Percentiles rank a stretch among this genome's conserved stretches.
phyloP scores from a whole-genome alignment of 768 basidiomycete genomes.

The Daedalea quercina region DNA sequence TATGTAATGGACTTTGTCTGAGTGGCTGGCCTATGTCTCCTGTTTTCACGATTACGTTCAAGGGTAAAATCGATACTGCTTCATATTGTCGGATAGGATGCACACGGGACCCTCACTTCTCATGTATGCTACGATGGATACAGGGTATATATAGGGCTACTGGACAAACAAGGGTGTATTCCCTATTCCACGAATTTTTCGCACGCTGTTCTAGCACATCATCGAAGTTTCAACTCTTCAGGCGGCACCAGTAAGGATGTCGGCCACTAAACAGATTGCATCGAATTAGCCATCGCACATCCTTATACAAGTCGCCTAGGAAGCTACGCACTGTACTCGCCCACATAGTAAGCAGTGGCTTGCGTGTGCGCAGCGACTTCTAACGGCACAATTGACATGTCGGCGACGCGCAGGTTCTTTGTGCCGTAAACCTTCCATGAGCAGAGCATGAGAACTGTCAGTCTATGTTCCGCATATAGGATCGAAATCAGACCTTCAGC shows the following conservation, averaged over 20 bases:
- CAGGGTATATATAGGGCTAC: too few relatives aligned
- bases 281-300: not conserved
- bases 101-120: too few relatives aligned
- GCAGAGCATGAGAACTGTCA: too few relatives aligned
- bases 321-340: constrained; percentile 1
- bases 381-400: constrained; percentile 8
- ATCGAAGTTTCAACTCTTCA: too few relatives aligned
- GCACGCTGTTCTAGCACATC: too few relatives aligned
- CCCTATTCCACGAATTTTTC: too few relatives aligned
- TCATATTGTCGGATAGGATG: too few relatives aligned
- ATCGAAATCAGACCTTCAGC: constrained; percentile 24
- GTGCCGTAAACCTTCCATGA: constrained; percentile 10
- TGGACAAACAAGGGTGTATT: too few relatives aligned
- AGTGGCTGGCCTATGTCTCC: not conserved
- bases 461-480: too few relatives aligned
- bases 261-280: not conserved
- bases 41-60: too few relatives aligned
- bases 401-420: constrained; percentile 10
- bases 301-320: not conserved
- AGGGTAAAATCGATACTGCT: too few relatives aligned
- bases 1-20: constrained; percentile 36
- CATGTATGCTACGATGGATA: too few relatives aligned
- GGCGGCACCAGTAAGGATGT: not conserved
- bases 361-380: constrained; percentile 6
- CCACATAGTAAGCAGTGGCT: constrained; percentile 7